Conservation (phyloP, 495 filamentous ascomycete species). For the Parachaetomium inaequale region DNA sequence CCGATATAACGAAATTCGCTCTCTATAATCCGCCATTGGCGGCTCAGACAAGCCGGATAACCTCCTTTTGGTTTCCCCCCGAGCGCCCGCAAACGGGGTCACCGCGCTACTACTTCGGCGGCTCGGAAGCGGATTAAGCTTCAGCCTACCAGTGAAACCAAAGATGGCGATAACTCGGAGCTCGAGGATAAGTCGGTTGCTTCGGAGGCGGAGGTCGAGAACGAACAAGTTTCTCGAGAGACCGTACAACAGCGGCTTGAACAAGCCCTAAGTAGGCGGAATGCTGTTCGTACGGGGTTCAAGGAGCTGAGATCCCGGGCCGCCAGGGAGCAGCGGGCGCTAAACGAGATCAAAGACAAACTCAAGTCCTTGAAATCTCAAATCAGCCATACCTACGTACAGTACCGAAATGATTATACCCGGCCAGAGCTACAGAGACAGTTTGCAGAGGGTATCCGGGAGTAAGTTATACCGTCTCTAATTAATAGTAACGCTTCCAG, state of each 20-base stretch:
- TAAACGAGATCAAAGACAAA: constrained; percentile 21
- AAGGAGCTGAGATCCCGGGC: constrained; percentile 35
- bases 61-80: constrained; percentile 39
- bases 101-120: not conserved
- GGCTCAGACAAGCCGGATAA: not conserved
- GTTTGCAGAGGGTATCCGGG: constrained; percentile 54
- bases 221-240: constrained; percentile 5
- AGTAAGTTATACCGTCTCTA: no score
- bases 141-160: not conserved
- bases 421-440: constrained; percentile 51
- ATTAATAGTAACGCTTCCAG: no score
- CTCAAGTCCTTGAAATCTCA: constrained; percentile 34
- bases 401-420: constrained; percentile 52
- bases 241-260: constrained; percentile 7
- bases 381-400: constrained; percentile 44
- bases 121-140: constrained; percentile 4
- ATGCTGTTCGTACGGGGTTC: constrained; percentile 21
- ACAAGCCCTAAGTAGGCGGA: constrained; percentile 5
- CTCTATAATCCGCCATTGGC: not conserved
- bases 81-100: constrained; percentile 28
- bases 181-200: not conserved
- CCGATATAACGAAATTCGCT: not conserved
- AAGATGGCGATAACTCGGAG: constrained; percentile 1
- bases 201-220: constrained; percentile 2
- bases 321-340: not conserved